Conservation (phyloP, 331 rosid genomes). For the Saraca asoca region DNA sequence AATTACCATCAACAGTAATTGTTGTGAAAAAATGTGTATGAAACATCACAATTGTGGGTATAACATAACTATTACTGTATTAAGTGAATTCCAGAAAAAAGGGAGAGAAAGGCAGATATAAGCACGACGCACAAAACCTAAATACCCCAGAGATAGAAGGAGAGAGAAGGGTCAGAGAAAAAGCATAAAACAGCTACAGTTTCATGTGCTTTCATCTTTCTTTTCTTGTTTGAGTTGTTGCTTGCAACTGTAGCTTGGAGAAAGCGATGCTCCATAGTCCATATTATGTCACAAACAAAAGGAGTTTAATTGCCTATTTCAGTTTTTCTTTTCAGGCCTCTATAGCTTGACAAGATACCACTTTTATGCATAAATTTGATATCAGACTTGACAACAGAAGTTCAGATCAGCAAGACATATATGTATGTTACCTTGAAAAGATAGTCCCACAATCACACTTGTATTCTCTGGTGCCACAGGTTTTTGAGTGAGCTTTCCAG, state of each 20-base stretch:
- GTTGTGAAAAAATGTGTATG: no score
- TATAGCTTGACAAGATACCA: conserved; percentile 22
- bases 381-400: conserved; percentile 15
- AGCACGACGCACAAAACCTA: neutral
- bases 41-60: no score
- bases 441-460: conserved; percentile 90
- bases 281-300: conserved; percentile 20
- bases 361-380: conserved; percentile 32
- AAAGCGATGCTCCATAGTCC: conserved; percentile 31
- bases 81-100: no score
- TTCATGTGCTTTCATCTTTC: conserved; percentile 28
- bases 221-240: conserved; percentile 20
- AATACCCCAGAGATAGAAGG: conserved; percentile 1
- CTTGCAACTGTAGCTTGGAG: conserved; percentile 20
- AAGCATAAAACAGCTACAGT: conserved; percentile 27
- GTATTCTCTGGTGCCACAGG: conserved; percentile 92
- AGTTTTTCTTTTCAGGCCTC: conserved; percentile 13
- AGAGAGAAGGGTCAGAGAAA: conserved; percentile 22
- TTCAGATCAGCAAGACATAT: neutral
- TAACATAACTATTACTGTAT: no score
- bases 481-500: conserved; percentile 89
- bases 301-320: conserved; percentile 11
- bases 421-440: conserved; percentile 65
- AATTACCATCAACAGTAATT: no score
- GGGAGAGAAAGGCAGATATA: neutral